Conservation (phyloP, 2,329 filamentous ascomycete genomes). For the Corinectria fuckeliana region DNA sequence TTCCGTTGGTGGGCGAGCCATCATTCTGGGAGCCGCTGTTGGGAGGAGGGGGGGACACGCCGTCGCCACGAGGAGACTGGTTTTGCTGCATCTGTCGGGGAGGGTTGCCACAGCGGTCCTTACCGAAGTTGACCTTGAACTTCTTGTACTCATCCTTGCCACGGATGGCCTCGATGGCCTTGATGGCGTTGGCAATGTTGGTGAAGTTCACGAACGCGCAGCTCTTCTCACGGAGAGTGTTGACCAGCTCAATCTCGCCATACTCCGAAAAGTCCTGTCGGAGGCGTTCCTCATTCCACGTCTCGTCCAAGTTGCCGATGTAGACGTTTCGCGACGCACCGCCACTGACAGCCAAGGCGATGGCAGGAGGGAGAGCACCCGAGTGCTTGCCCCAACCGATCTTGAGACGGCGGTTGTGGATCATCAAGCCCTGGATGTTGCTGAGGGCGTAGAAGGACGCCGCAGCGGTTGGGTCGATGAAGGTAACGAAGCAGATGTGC, state of each 20-base stretch:
- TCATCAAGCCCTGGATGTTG: conserved; percentile 98
- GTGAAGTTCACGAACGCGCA: conserved; percentile 99
- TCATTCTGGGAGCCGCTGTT: conserved; percentile 65
- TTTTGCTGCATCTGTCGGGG: conserved; percentile 81
- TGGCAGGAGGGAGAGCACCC: conserved; percentile 91
- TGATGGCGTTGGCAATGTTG: conserved; percentile 99
- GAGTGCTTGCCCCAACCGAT: conserved; percentile 99
- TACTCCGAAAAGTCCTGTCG: conserved; percentile 97
- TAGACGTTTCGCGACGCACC: conserved; percentile 99
- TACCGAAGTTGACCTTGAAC: conserved; percentile 99
- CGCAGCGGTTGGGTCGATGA: conserved; percentile 97
- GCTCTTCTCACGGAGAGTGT: conserved; percentile 96
- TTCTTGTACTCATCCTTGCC: conserved; percentile 95
- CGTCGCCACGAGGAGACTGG: conserved; percentile 71
- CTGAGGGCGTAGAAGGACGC: conserved; percentile 97
- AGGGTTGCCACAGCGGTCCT: conserved; percentile 96
- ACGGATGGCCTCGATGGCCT: conserved; percentile 95
- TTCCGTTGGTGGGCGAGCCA: conserved; percentile 60
- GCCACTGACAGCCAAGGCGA: conserved; percentile 93
- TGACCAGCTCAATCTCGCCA: conserved; percentile 97
- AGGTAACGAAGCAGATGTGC: conserved; percentile 99
- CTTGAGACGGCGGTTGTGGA: conserved; percentile 96
- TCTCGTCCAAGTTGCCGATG: conserved; percentile 95
- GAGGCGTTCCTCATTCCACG: conserved; percentile 94
- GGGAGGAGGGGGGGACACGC: conserved; percentile 61